Percentiles rank a stretch among this genome's conserved stretches.
Evolutionary conservation across 179 eudicot species (phyloP).

Genomic region (Vitellaria paradoxa): DNA sequence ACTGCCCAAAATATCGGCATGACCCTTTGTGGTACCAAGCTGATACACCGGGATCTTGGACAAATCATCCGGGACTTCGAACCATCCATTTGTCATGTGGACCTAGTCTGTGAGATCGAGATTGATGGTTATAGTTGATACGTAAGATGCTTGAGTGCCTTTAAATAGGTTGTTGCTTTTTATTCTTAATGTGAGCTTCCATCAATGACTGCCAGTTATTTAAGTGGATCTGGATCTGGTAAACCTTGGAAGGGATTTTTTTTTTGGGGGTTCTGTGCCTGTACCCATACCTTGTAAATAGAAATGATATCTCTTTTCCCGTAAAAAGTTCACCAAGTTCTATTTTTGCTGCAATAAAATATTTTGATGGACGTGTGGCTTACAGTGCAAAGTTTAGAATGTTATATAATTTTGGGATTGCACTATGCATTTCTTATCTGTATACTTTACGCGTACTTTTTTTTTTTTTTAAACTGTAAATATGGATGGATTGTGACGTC

Average conservation of each 20-base stretch:
- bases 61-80: too few relatives aligned
- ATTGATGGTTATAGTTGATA: too few relatives aligned
- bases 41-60: too few relatives aligned
- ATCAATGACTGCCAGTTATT: neutral
- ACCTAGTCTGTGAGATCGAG: too few relatives aligned
- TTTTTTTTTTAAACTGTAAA: neutral
- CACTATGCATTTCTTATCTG: neutral
- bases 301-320: neutral
- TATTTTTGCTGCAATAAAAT: neutral
- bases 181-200: neutral
- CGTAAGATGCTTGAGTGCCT: too few relatives aligned
- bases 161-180: too few relatives aligned
- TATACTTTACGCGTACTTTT: neutral
- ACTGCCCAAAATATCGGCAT: too few relatives aligned
- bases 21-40: too few relatives aligned
- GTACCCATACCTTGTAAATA: neutral
- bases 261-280: neutral
- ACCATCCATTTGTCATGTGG: too few relatives aligned
- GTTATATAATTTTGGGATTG: neutral
- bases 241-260: neutral
- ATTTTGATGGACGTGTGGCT: too few relatives aligned
- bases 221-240: neutral
- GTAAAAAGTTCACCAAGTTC: neutral
- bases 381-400: neutral
- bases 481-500: slow-evolving; percentile 10